Evolutionary conservation across 768 basidiomycete species (phyloP).

Genomic region (Inosperma sp.): DNA sequence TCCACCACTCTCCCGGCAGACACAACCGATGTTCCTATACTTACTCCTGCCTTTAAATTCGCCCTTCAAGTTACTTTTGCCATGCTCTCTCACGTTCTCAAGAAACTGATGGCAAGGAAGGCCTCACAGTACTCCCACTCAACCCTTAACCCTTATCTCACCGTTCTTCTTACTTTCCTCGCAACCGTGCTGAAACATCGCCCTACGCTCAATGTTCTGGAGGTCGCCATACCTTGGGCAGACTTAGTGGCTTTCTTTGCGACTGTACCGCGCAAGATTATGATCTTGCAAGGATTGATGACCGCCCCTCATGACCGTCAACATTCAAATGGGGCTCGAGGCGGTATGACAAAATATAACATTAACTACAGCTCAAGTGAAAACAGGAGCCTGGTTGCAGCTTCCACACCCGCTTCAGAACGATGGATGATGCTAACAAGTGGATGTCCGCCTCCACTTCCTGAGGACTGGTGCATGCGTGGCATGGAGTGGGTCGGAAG

Average conservation of each 20-base stretch:
- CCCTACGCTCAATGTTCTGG: conserved; percentile 56
- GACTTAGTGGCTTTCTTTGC: conserved; percentile 63
- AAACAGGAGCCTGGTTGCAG: too few relatives aligned
- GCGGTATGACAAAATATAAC: too few relatives aligned
- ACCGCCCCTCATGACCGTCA: conserved; percentile 1
- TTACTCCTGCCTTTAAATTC: conserved; percentile 63
- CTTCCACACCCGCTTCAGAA: conserved; percentile 45
- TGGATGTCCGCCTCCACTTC: conserved; percentile 64
- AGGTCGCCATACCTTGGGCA: conserved; percentile 82
- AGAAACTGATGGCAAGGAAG: conserved; percentile 51
- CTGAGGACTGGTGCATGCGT: conserved; percentile 93
- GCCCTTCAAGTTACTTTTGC: conserved; percentile 77
- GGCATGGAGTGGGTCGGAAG: conserved; percentile 97
- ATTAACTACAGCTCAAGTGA: too few relatives aligned
- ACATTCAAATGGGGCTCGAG: too few relatives aligned
- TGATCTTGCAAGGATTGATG: conserved; percentile 43
- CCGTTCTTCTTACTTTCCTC: conserved; percentile 84
- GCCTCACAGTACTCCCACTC: conserved; percentile 51
- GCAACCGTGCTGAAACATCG: conserved; percentile 66
- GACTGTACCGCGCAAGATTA: conserved; percentile 49
- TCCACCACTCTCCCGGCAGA: conserved; percentile 29
- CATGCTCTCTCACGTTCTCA: conserved; percentile 69
- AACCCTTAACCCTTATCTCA: conserved; percentile 80
- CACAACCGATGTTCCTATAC: conserved; percentile 38
- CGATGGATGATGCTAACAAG: conserved; percentile 66